Evolutionary conservation across 345 rosid genomes (phyloP), one percentile per base, ranked within the genome.

Genomic region (Bruguiera sexangula): DNA sequence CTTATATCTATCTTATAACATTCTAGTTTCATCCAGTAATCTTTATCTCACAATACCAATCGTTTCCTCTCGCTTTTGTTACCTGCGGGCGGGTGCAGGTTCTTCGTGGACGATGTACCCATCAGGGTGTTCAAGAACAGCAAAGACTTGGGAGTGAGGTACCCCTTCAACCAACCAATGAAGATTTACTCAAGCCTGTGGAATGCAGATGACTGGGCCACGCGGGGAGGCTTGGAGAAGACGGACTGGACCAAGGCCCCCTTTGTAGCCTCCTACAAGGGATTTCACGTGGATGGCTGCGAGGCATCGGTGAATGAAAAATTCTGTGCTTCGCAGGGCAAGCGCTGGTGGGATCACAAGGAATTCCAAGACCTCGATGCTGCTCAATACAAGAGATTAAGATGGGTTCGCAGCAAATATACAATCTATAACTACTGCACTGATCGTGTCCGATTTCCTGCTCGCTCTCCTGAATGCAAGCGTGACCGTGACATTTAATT

Each of bases 41-140:
- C 50, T 13, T 43, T 43, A 3, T 13, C 18, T 11, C 50, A 3
- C 18, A 13, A 13, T 3, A 43, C 3, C 50, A 43, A 3, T 43
- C 13, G 50, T 34, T 34, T 34, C 10, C 37, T 34, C 37, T 34
- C 9, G 37, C 37, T 34, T 34, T 34, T 34, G 37, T 34, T 34
- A 34, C 9, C 37, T 34, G 37, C 9, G 9, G 37, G 8, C 9
- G 37, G 37, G 4, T 43, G 50, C 70, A 63, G 70, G 51, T 65
- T 68, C 61, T 70, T 51, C 21, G 63, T 71, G 13, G 71, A 70
- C 1, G 37, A 65, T 19, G 5, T 66, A 19, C 75, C 66, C 1
- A 66, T 76, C 15, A 65, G 63, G 20, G 75, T 29, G 57, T 70
- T 70, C 66, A 56, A 56, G 51, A 75, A 64, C 66, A 56, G 36